These are phyloP conservation scores for Cladobotryum protrusum DNA, from an alignment of 2,329 filamentous ascomycete genomes.

Conservation along the genomic window DNA sequence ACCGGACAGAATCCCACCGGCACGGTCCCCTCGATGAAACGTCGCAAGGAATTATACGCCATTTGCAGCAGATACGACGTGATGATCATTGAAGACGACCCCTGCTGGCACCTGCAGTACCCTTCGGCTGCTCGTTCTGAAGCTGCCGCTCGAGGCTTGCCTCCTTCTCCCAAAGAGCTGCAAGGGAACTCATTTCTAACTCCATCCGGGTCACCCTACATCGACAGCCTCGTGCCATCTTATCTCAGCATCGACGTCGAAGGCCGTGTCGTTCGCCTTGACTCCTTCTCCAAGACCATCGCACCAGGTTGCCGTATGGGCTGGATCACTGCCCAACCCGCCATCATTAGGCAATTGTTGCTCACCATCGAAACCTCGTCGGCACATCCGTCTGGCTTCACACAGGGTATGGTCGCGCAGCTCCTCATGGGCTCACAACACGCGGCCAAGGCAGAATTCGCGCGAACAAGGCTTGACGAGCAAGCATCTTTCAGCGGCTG, in stretches of 20 bases:
- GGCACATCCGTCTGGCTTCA: too few species aligned
- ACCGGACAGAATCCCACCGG: conserved; percentile 80
- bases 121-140: conserved; percentile 57
- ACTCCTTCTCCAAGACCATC: conserved; percentile 91
- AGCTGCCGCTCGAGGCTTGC: conserved; percentile 37
- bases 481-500: too few species aligned
- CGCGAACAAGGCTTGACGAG: too few species aligned
- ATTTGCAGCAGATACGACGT: conserved; percentile 80
- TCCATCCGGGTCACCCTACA: conserved; percentile 60
- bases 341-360: too few species aligned
- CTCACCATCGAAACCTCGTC: too few species aligned
- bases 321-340: conserved; percentile 65
- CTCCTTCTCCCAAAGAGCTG: too few species aligned
- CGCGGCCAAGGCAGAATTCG: too few species aligned
- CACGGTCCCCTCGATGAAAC: conserved; percentile 63
- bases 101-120: conserved; percentile 93
- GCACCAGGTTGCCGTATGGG: conserved; percentile 85
- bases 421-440: too few species aligned
- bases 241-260: conserved; percentile 77
- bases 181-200: conserved; percentile 18
- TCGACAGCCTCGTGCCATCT: conserved; percentile 78
- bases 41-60: conserved; percentile 72
- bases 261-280: conserved; percentile 80
- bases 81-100: conserved; percentile 88
- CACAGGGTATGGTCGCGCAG: too few species aligned